Evolutionary conservation across 495 filamentous ascomycete species (phyloP), one percentile per base, ranked within the genome.

Genomic region (Glarea lozoyensis): DNA sequence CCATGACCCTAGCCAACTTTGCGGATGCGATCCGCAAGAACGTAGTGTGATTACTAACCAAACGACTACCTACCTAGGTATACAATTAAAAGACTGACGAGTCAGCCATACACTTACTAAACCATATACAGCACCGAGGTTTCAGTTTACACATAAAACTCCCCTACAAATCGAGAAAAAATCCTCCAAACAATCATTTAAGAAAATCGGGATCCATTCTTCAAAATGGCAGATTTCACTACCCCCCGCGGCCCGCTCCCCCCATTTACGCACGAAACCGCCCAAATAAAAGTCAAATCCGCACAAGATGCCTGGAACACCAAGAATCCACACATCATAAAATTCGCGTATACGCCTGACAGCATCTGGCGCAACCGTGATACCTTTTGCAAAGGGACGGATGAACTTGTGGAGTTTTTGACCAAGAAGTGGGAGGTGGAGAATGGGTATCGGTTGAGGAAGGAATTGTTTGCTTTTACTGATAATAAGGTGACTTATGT

Each of bases 261-360:
- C n/a, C 88, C 86, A 1, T 93, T 93, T 63, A 92, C 83, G 3
- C 61, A 62, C 19, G 78, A 84, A 50, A 84, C 79, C 0, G 88
- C 87, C 3, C 64, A 63, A 18, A 62, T 72, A 42, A 94, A 94
- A 58, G 88, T 94, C 45, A 94, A 95, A 62, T 78, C 78, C 4
- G 87, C 82, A 0, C 89, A 95, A 62, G 68, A 81, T 46, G 69
- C 86, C 13, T 94, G 88, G 88, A 94, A 94, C 56, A 86, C 83
- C 2, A 75, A 78, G 53, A 68, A 85, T 54, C 83, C 81, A 0
- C 55, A 70, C 6, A 57, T 60, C n/a, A 69, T 89, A 24, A 73
- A 82, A 39, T 64, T 71, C 32, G 84, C 77, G 18, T 95, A 94
- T 62, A 93, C 86, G 0, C 60, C 76, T 0, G 72, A 78, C 56